Evolutionary conservation across 306 rosid species (phyloP).

Genomic region (Dryas octopetala): DNA sequence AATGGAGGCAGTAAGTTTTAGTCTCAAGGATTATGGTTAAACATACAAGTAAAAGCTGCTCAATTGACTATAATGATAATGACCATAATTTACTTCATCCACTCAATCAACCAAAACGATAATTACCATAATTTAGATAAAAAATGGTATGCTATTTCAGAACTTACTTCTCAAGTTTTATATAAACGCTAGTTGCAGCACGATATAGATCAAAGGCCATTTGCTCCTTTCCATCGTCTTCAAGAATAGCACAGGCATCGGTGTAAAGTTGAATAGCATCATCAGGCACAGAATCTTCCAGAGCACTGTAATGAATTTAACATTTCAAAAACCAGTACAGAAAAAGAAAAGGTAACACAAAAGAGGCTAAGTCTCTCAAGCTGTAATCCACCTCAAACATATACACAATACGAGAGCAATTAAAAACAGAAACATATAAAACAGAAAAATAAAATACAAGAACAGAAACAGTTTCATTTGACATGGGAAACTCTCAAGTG

Average conservation of each 20-base stretch:
- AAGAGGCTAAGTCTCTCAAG: not conserved
- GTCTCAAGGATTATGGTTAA: not conserved
- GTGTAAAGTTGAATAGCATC: slow-evolving; percentile 84
- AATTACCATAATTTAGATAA: not conserved
- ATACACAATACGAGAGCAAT: slow-evolving; percentile 10
- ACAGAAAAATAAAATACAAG: not conserved
- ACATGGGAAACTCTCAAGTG: not conserved
- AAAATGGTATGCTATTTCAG: not conserved
- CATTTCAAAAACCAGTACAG: slow-evolving; percentile 1
- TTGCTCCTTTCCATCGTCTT: slow-evolving; percentile 89
- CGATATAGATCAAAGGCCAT: slow-evolving; percentile 96
- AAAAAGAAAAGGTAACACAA: not conserved
- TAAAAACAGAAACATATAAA: not conserved
- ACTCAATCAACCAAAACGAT: not conserved
- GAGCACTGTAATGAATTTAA: slow-evolving; percentile 50
- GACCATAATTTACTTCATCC: not conserved
- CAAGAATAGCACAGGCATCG: slow-evolving; percentile 83
- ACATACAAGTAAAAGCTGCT: not conserved
- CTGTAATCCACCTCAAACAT: not conserved
- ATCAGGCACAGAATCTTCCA: slow-evolving; percentile 79
- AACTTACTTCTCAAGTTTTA: slow-evolving; percentile 90
- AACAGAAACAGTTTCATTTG: not conserved
- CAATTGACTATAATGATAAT: not conserved
- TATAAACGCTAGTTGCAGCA: slow-evolving; percentile 61
- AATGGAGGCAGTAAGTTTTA: slow-evolving; percentile 17